Evolutionary conservation across 257 asterid species (phyloP).

Genomic region (Lantana camara): DNA sequence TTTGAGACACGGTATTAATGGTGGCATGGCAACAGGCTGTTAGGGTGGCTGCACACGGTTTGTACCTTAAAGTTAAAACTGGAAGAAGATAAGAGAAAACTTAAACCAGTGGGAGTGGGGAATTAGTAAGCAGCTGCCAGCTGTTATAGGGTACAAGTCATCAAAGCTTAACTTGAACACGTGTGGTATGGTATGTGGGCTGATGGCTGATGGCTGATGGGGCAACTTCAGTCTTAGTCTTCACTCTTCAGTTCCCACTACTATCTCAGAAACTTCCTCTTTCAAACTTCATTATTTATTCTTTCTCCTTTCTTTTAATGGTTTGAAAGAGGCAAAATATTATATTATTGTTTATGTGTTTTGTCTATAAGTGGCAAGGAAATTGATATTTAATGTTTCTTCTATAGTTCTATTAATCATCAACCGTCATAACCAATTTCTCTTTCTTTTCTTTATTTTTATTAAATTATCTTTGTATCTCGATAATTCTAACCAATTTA

Average conservation of each 20-base stretch:
- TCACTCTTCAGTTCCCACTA: too few species aligned
- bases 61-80: slow-evolving; percentile 20
- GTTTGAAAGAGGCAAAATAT: too few species aligned
- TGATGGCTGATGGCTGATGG: too few species aligned
- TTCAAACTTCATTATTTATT: too few species aligned
- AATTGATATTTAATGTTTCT: too few species aligned
- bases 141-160: background rate
- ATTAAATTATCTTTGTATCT: too few species aligned
- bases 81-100: background rate
- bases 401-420: too few species aligned
- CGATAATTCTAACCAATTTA: too few species aligned
- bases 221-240: background rate
- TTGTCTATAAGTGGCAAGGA: too few species aligned
- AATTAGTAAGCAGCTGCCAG: background rate
- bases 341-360: too few species aligned
- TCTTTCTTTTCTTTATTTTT: too few species aligned
- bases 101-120: background rate
- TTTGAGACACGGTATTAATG: slow-evolving; percentile 14
- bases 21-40: slow-evolving; percentile 19
- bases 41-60: slow-evolving; percentile 19
- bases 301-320: background rate
- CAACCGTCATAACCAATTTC: too few species aligned
- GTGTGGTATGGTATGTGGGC: background rate
- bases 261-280: background rate
- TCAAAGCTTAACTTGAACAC: background rate